A percentile compares a stretch with the other conserved stretches of the same genome.
These are phyloP conservation scores for Podaxis carcinomalis DNA, from an alignment of 768 basidiomycete genomes.

Conservation along the genomic window DNA sequence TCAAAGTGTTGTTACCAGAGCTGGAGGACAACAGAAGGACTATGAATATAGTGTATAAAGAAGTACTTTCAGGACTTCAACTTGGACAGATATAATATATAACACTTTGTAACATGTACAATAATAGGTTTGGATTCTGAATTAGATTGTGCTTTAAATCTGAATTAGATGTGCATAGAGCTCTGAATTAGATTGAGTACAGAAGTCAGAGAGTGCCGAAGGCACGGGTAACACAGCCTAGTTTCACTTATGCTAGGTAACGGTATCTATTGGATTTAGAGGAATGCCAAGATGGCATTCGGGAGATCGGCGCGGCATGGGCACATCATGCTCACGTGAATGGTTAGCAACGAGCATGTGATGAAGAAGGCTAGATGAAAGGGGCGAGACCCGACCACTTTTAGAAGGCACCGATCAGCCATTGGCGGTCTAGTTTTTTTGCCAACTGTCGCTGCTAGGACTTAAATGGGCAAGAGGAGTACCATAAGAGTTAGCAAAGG, in stretches of 20 bases:
- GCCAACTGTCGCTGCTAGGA: background rate
- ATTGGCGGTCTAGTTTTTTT: background rate
- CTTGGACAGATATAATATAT: too few species aligned
- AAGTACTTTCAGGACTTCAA: too few species aligned
- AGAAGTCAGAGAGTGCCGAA: too few species aligned
- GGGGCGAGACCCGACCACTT: background rate
- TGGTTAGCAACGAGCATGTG: constrained; percentile 7
- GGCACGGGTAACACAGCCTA: too few species aligned
- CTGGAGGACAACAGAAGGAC: too few species aligned
- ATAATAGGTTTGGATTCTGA: too few species aligned
- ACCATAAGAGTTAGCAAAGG: constrained; percentile 1
- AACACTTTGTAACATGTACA: too few species aligned
- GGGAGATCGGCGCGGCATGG: constrained; percentile 2
- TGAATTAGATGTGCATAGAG: too few species aligned
- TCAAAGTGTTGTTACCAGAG: too few species aligned
- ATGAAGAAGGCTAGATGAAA: constrained; percentile 14
- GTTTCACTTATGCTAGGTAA: background rate
- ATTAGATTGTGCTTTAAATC: too few species aligned
- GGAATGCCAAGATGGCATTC: background rate
- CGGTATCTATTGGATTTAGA: background rate
- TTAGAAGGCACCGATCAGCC: background rate
- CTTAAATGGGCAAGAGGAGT: background rate
- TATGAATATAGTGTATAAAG: too few species aligned
- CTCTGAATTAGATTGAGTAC: too few species aligned
- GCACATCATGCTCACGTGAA: background rate